Evolutionary conservation across 768 basidiomycete species (phyloP).

Genomic region (Suillus plorans): DNA sequence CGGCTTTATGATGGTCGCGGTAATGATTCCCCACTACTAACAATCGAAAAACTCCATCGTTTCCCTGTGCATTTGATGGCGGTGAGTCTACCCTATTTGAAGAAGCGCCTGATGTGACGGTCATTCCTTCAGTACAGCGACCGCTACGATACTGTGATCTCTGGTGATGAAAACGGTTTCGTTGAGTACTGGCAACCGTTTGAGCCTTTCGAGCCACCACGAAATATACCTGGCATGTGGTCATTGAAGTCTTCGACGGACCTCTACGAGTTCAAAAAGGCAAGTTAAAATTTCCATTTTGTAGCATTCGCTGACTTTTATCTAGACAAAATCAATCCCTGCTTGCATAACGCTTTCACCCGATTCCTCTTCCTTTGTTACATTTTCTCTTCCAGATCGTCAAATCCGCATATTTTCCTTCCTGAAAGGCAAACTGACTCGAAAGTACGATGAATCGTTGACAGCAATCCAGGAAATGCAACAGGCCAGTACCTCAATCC

Average conservation of each 20-base stretch:
- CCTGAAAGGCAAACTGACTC: constrained; percentile 81
- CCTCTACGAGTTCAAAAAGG: constrained; percentile 98
- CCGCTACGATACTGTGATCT: constrained; percentile 86
- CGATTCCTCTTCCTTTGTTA: constrained; percentile 84
- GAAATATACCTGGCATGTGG: constrained; percentile 80
- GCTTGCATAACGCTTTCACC: constrained; percentile 92
- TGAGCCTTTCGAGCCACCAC: constrained; percentile 86
- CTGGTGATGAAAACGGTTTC: constrained; percentile 93
- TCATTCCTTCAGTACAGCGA: constrained; percentile 72
- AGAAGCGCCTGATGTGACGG: constrained; percentile 1
- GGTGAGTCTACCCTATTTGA: constrained; percentile 44
- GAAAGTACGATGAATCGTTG: constrained; percentile 95
- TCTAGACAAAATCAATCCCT: constrained; percentile 85
- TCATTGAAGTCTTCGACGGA: constrained; percentile 89
- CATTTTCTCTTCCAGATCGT: constrained; percentile 90
- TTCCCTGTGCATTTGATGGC: constrained; percentile 90
- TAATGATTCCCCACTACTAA: constrained; percentile 72
- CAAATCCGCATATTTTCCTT: constrained; percentile 94
- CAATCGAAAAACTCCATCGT: constrained; percentile 75
- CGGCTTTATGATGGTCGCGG: constrained; percentile 93
- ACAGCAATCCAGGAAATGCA: constrained; percentile 97
- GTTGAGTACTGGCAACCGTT: constrained; percentile 94
- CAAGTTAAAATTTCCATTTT: constrained; percentile 25
- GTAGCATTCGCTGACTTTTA: constrained; percentile 2
- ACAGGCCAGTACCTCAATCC: constrained; percentile 92